Evolutionary conservation across 768 basidiomycete genomes (phyloP), one percentile per base, ranked within the genome.

Genomic region (Naganishia vaughanmartiniae): DNA sequence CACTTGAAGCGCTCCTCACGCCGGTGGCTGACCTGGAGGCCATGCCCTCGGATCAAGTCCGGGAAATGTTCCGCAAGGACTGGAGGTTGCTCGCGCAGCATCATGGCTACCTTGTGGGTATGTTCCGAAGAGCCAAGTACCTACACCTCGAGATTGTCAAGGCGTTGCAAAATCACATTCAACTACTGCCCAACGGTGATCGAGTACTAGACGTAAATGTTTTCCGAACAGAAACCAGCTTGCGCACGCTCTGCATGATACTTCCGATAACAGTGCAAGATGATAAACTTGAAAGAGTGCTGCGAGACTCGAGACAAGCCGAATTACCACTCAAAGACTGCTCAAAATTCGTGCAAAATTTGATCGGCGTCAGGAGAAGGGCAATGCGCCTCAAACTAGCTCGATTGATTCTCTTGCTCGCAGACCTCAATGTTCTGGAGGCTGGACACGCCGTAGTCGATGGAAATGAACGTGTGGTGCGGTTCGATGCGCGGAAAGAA

Each of bases 91-190:
- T 89, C n/a, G 85, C 87, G 2, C 90, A 92, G 73, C 73, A 87
- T 33, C 90, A 90, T 76, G 92, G 91, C 17, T 91, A 86, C 79
- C 85, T 89, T 54, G 83, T 86, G 17, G 91, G 89, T 17, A 88
- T 87, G 74, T 84, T 85, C 34, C 82, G 87, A 0, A 85, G 92
- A 54, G 86, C 87, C 21, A 86, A 87, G 56, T 71, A 51, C 30
- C 57, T 78, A 4, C 60, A 63, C 30, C 42, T 63, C 10, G 60
- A 63, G 42, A 45, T 63, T 12, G 4, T 66, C n/a, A 51, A 34
- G 24, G 21, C 28, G 10, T 31, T 54, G 26, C 31, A 51, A 33
- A 63, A 45, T 26, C 39, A 46, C 26, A 42, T 12, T n/a, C 2
- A 42, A 19, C 15, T 26, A 1, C 39, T 63, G 6, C 15, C 57